These are phyloP conservation scores for Rosa chinensis DNA, from an alignment of 306 rosid species.

Conservation along the genomic window DNA sequence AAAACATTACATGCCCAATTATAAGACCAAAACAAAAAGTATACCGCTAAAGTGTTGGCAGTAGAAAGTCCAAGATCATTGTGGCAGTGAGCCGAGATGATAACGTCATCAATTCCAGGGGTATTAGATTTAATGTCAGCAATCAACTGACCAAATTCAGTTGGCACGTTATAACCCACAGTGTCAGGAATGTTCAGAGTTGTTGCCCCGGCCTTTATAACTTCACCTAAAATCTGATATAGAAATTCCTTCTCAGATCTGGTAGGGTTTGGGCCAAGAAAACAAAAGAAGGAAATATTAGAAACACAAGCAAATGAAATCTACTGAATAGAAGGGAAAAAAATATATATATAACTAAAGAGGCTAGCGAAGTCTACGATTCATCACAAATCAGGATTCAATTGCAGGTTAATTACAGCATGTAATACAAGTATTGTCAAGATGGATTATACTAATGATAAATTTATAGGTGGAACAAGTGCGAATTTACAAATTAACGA, in stretches of 20 bases:
- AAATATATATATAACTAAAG: neutral
- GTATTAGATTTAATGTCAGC: slow-evolving; percentile 91
- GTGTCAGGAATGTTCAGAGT: slow-evolving; percentile 97
- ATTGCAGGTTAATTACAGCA: neutral
- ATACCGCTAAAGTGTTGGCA: slow-evolving; percentile 86
- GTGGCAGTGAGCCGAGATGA: slow-evolving; percentile 97
- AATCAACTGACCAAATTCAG: slow-evolving; percentile 72
- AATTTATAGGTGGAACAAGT: neutral
- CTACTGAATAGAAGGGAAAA: neutral
- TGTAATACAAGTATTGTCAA: neutral
- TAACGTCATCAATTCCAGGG: slow-evolving; percentile 77
- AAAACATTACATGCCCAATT: neutral
- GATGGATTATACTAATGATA: neutral
- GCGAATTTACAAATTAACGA: neutral
- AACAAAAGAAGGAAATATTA: slow-evolving; percentile 6
- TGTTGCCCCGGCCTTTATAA: slow-evolving; percentile 92
- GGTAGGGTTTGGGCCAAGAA: slow-evolving; percentile 18
- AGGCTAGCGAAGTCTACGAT: neutral
- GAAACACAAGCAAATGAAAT: neutral
- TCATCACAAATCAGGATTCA: neutral
- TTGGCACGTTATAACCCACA: slow-evolving; percentile 72
- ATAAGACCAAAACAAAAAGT: neutral
- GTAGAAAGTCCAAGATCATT: slow-evolving; percentile 97
- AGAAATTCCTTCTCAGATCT: slow-evolving; percentile 92
- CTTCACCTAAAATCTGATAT: slow-evolving; percentile 87